phyloP scores from a whole-genome alignment of 768 basidiomycete species.

The Amanita rimosa region DNA sequence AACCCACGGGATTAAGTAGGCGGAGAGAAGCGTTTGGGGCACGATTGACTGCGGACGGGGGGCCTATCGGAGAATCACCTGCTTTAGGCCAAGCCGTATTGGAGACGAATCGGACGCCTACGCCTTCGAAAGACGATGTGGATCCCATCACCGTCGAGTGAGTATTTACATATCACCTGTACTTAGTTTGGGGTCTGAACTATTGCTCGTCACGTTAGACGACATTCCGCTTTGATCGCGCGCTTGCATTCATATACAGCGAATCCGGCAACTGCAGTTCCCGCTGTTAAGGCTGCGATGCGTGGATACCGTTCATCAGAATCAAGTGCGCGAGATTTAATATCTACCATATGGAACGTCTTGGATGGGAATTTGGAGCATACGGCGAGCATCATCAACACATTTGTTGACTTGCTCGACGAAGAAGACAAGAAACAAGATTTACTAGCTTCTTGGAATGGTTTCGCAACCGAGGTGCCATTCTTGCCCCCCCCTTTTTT shows the following conservation, averaged over 20 bases:
- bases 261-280: conserved; percentile 44
- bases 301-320: conserved; percentile 73
- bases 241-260: conserved; percentile 50
- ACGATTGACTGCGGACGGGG: conserved; percentile 34
- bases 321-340: conserved; percentile 70
- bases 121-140: conserved; percentile 30
- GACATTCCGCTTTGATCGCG: conserved; percentile 51
- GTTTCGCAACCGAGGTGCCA: conserved; percentile 70
- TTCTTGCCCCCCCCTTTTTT: conserved; percentile 2
- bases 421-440: conserved; percentile 78
- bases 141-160: conserved; percentile 50
- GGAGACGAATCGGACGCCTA: conserved; percentile 22
- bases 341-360: conserved; percentile 78
- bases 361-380: conserved; percentile 45
- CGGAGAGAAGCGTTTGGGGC: conserved; percentile 57
- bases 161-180: conserved; percentile 13
- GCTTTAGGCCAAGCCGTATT: conserved; percentile 10
- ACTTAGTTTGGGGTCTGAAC: neutral
- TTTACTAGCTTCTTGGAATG: conserved; percentile 69
- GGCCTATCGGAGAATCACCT: conserved; percentile 3
- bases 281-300: conserved; percentile 63
- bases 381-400: conserved; percentile 62
- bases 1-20: conserved; percentile 22
- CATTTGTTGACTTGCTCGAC: conserved; percentile 67
- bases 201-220: conserved; percentile 27